Conservation (phyloP, 208 protist genomes). For the Leishmania major region DNA sequence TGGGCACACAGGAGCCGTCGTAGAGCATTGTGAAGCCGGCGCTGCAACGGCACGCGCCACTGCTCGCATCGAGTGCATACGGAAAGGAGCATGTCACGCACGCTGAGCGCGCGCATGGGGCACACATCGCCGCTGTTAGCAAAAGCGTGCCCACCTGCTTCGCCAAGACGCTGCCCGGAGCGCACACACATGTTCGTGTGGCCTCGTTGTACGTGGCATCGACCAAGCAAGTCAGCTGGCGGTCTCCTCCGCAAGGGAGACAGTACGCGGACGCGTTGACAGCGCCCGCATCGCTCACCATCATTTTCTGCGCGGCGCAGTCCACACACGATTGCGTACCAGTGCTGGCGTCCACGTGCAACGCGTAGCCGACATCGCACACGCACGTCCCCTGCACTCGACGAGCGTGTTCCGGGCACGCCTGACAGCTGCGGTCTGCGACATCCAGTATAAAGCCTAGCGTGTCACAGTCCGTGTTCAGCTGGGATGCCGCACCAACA, state of each 20-base stretch:
- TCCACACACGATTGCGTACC: conserved; percentile 33
- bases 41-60: conserved; percentile 33
- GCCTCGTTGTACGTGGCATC: conserved; percentile 39
- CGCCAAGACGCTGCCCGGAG: conserved; percentile 39
- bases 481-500: not conserved
- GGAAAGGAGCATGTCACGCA: conserved; percentile 46
- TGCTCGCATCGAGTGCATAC: conserved; percentile 26
- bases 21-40: conserved; percentile 52
- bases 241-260: conserved; percentile 52
- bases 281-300: conserved; percentile 29
- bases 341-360: not conserved
- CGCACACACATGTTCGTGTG: conserved; percentile 34
- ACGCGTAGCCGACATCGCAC: conserved; percentile 40
- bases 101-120: conserved; percentile 25
- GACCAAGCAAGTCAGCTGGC: conserved; percentile 26
- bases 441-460: conserved; percentile 19
- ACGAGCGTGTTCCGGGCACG: conserved; percentile 22
- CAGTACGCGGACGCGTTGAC: conserved; percentile 41
- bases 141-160: conserved; percentile 36
- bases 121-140: conserved; percentile 54
- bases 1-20: conserved; percentile 59
- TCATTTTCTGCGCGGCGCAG: conserved; percentile 35
- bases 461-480: conserved; percentile 3
- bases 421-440: conserved; percentile 15
- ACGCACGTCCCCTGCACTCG: conserved; percentile 25